Evolutionary conservation across 306 rosid genomes (phyloP).

Genomic region (Erythrophleum fordii): DNA sequence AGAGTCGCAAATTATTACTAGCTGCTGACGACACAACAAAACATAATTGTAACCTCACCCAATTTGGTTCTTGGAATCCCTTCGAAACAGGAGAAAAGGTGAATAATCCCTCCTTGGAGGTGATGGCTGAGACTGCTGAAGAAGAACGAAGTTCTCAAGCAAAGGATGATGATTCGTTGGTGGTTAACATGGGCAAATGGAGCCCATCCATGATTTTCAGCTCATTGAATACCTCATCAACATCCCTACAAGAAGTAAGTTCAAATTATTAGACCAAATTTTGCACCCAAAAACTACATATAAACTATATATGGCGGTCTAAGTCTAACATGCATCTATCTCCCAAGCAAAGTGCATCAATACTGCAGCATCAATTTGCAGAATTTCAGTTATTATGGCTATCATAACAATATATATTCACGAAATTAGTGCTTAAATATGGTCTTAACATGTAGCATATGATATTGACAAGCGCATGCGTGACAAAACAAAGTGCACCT

Average conservation of each 20-base stretch:
- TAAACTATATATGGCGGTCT: not conserved
- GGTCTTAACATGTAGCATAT: not conserved
- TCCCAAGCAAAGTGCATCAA: not conserved
- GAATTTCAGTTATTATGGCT: not conserved
- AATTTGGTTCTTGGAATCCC: constrained; percentile 61
- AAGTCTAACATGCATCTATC: not conserved
- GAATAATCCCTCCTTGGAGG: constrained; percentile 37
- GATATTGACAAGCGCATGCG: not conserved
- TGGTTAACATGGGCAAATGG: constrained; percentile 56
- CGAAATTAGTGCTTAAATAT: not conserved
- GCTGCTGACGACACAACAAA: not conserved
- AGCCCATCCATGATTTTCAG: constrained; percentile 57
- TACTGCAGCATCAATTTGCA: not conserved
- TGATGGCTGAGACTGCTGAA: constrained; percentile 31
- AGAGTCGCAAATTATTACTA: not conserved
- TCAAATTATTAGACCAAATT: constrained; percentile 20
- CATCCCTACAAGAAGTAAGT: constrained; percentile 67
- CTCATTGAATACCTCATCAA: constrained; percentile 46
- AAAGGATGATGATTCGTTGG: constrained; percentile 49
- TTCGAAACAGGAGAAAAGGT: constrained; percentile 54
- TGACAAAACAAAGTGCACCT: not conserved
- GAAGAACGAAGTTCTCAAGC: constrained; percentile 47
- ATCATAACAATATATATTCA: not conserved
- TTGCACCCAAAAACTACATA: not conserved
- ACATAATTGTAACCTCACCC: constrained; percentile 20